Base-by-base conservation (phyloP, 73 alveolate species). In the Paramecium primaurelia region DNA sequence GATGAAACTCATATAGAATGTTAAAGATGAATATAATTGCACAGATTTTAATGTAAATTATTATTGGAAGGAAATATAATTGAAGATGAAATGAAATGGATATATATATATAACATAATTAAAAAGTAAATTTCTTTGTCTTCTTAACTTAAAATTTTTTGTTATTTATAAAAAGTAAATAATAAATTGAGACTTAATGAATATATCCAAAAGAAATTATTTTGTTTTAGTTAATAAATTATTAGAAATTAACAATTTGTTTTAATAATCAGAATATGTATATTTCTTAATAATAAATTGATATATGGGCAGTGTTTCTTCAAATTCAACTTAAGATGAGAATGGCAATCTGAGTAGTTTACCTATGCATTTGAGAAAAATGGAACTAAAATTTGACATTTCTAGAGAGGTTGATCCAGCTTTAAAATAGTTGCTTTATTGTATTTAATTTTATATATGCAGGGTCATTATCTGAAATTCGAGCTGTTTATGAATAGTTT, bases 261-360 rank as follows among this genome's bases (percentile, higher is more conserved):
- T 54, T 25, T 18, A 1, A 54, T 54, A 54, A 54, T n/a, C 69
- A 54, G 20, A 16, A 1, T 54, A 54, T 54, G 69, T 54, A 54
- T 54, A 18, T 18, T 18, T 54, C 26, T 54, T 54, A 54, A 54
- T 54, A 4, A 54, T 54, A 54, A 40, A 54, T 54, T 54, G 69
- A 64, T 64, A 28, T 3, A 87, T 87, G 93, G 93, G 93, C 20
- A 64, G 88, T 42, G 93, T 87, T 87, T 87, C 93, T 49, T 87
- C 93, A 64, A 26, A 60, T 14, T 26, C 86, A 20, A 30, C 73
- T 8, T 68, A 68, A 22, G 93, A 87, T 44, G 93, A 87, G 30
- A 44, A 40, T 49, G 88, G 88, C 26, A 73, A 59, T 25, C n/a
- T 87, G 26, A 25, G 86, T 28, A 87, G 71, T 40, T 42, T 87